Conservation (phyloP, 192 early-diverging fungal species). For the Kickxella alabastrina region DNA sequence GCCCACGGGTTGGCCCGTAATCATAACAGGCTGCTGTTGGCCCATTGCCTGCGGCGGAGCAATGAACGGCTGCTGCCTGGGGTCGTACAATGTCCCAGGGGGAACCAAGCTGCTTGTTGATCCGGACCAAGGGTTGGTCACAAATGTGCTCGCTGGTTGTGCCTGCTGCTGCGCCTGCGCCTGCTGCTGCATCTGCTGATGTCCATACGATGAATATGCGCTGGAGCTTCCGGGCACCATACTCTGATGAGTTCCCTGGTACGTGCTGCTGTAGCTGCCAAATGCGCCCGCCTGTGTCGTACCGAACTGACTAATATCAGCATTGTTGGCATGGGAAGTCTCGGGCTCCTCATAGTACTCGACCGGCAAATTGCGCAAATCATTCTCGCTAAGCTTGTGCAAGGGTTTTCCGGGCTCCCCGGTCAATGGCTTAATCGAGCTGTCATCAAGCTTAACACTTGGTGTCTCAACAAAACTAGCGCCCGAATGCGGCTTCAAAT, state of each 20-base stretch:
- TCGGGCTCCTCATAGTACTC: not conserved
- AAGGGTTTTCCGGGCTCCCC: constrained; percentile 1
- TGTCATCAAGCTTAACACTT: constrained; percentile 7
- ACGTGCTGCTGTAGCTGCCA: constrained; percentile 11
- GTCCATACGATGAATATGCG: not conserved
- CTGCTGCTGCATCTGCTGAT: not conserved
- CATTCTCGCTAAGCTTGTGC: constrained; percentile 3
- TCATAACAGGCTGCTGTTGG: too few species aligned
- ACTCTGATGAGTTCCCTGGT: too few species aligned
- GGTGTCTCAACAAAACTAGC: constrained; percentile 3
- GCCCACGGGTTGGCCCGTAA: too few species aligned
- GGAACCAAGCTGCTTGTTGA: not conserved
- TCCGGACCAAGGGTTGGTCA: not conserved
- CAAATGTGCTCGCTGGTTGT: not conserved
- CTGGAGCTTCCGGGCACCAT: constrained; percentile 1
- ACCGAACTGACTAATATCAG: not conserved
- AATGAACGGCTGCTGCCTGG: not conserved
- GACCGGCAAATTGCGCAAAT: not conserved
- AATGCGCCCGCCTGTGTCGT: not conserved
- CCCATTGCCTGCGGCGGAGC: too few species aligned
- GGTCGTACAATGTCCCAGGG: not conserved
- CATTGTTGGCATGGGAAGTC: not conserved
- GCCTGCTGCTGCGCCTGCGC: too few species aligned
- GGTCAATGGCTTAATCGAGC: constrained; percentile 1
- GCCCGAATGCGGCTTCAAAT: constrained; percentile 10